Evolutionary conservation across 2,329 filamentous ascomycete genomes (phyloP).

Genomic region (Beauveria medogensis): DNA sequence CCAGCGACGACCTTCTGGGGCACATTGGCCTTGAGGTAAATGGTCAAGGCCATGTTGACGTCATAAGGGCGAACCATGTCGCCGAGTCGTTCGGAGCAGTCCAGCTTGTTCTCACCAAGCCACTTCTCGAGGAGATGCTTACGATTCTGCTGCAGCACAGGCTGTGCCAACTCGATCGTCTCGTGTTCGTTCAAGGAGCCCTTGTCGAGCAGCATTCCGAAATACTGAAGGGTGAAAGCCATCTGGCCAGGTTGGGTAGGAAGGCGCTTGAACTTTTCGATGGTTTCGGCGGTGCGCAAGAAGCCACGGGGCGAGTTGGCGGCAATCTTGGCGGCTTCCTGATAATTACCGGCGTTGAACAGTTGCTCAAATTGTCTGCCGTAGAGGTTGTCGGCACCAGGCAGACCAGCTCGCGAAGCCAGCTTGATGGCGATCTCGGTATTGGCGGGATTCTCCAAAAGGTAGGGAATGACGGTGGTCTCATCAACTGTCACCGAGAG

Average conservation of each 20-base stretch:
- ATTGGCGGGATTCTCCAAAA: conserved; percentile 94
- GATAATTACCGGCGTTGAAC: conserved; percentile 69
- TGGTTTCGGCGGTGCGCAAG: conserved; percentile 86
- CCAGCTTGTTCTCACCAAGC: conserved; percentile 92
- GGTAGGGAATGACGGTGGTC: conserved; percentile 81
- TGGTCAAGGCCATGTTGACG: conserved; percentile 73
- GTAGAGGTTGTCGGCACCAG: conserved; percentile 90
- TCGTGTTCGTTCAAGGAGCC: conserved; percentile 87
- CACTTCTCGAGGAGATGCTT: conserved; percentile 97
- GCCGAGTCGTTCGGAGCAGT: conserved; percentile 92
- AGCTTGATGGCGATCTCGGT: conserved; percentile 91
- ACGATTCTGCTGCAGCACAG: conserved; percentile 85
- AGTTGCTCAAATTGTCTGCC: conserved; percentile 87
- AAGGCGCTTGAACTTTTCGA: conserved; percentile 88
- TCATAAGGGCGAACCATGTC: conserved; percentile 90
- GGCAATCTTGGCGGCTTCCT: conserved; percentile 88
- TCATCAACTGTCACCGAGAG: conserved; percentile 92
- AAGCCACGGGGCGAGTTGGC: conserved; percentile 96
- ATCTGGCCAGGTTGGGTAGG: conserved; percentile 77
- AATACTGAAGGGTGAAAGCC: conserved; percentile 93
- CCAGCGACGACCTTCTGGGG: conserved; percentile 92
- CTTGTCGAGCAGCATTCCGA: conserved; percentile 94
- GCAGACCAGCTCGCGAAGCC: conserved; percentile 85
- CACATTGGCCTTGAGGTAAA: conserved; percentile 86
- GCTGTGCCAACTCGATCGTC: conserved; percentile 85